A percentile compares a stretch with the other conserved stretches of the same genome.
phyloP scores from a whole-genome alignment of 345 rosid genomes.

The Euphorbia lathyris region DNA sequence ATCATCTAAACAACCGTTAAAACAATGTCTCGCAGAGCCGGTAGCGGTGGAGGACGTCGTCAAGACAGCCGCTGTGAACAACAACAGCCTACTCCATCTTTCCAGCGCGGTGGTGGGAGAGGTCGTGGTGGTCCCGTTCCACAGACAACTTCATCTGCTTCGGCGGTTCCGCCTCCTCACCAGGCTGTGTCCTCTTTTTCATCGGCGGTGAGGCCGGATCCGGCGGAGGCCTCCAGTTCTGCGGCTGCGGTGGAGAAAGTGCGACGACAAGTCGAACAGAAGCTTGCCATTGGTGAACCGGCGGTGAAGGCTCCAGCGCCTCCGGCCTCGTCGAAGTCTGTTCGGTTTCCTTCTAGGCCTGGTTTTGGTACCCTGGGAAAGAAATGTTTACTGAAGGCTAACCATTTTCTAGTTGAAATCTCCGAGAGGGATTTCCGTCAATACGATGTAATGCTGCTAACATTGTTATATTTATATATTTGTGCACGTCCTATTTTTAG shows the following conservation, averaged over 20 bases:
- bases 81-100: too few species aligned
- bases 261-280: too few species aligned
- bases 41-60: too few species aligned
- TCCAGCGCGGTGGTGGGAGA: too few species aligned
- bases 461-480: too few species aligned
- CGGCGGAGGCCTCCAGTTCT: not conserved
- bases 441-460: conserved; percentile 47
- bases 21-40: too few species aligned
- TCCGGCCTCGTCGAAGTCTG: conserved; percentile 49
- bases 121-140: too few species aligned
- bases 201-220: not conserved
- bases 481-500: too few species aligned
- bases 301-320: not conserved
- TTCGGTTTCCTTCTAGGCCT: too few species aligned
- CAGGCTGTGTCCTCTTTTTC: too few species aligned
- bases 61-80: too few species aligned
- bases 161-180: not conserved
- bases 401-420: conserved; percentile 60
- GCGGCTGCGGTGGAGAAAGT: not conserved
- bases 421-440: conserved; percentile 49
- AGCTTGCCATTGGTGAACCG: conserved; percentile 4
- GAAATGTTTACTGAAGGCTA: conserved; percentile 47
- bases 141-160: not conserved
- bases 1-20: too few species aligned
- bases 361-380: conserved; percentile 39